Base-by-base conservation (phyloP, 805 yeast species). In the Candida wancherniae region DNA sequence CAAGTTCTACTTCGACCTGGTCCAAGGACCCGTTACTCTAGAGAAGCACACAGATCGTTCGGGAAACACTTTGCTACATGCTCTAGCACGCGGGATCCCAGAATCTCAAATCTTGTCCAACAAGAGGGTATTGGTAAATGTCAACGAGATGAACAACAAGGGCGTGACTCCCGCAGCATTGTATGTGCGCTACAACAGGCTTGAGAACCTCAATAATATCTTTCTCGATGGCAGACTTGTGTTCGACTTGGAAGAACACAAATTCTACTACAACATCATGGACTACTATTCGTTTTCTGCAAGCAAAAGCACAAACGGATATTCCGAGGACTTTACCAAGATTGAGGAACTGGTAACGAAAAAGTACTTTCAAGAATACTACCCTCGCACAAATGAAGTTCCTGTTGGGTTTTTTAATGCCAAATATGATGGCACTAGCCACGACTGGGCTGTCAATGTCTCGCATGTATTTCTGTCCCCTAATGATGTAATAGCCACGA, bases 61-160 rank as follows among this genome's bases (percentile, higher is more conserved):
- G 33, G 90, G 90, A 0, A 86, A 87, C 50, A 77, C 92, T 0
- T 49, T 90, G 3, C 58, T 90, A 19, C 97, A 90, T 55, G 70
- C 83, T 3, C 59, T 85, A 18, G 71, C 73, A 29, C 68, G 69
- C 9, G 69, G 71, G 10, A 53, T 84, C 17, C 33, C 47, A 2
- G 47, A 43, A 21, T 51, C 67, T 1, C 26, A 41, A 11, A 29
- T 64, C 11, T 47, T 62, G 15, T 17, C 45, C 9, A 29, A 18
- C 8, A 26, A 15, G 22, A 45, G 53, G 5, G 63, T 64, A 24
- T 54, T 67, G 5, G 36, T 65, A 11, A 45, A 63, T 36, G 46
- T 85, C 9, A 85, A 90, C 51, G 71, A 69, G 35, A 53, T 71
- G 12, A 88, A 85, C 50, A 45, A 50, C 9, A 71, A 71, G 38